Evolutionary conservation across 345 rosid genomes (phyloP).

Genomic region (Arabidopsis suecica): DNA sequence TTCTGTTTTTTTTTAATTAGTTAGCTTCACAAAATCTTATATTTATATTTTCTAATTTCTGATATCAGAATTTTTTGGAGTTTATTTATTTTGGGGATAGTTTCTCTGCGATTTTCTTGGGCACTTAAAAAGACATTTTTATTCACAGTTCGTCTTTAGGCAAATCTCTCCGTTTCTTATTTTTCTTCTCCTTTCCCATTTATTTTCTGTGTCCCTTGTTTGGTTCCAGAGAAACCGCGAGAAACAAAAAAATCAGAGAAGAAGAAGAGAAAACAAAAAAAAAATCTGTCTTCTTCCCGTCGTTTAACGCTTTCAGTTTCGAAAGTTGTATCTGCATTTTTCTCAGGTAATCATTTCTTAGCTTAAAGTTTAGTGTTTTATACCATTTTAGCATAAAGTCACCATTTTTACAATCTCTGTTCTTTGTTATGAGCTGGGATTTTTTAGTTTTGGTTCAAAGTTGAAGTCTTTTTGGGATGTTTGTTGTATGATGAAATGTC

Average conservation of each 20-base stretch:
- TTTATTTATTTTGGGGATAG: constrained; percentile 17
- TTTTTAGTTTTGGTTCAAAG: background rate
- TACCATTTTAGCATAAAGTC: background rate
- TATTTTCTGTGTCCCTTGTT: constrained; percentile 41
- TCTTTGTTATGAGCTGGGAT: background rate
- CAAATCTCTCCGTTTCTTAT: background rate
- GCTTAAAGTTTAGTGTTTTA: constrained; percentile 20
- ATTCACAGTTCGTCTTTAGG: constrained; percentile 19
- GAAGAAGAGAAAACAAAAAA: background rate
- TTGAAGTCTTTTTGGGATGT: background rate
- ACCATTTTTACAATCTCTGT: constrained; percentile 15
- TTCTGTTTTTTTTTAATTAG: background rate
- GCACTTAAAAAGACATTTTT: constrained; percentile 19
- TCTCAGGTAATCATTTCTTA: constrained; percentile 15
- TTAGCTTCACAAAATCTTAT: constrained; percentile 2
- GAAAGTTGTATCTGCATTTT: constrained; percentile 29
- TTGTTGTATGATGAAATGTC: background rate
- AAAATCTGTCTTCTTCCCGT: constrained; percentile 13
- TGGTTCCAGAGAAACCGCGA: constrained; percentile 42
- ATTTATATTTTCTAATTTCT: constrained; percentile 4
- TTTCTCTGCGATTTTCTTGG: constrained; percentile 36
- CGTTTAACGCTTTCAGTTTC: constrained; percentile 18
- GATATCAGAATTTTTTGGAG: background rate
- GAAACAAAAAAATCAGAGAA: background rate
- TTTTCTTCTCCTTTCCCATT: background rate